phyloP scores from a whole-genome alignment of 176 grass and related monocot species.

The Phyllostachys edulis region DNA sequence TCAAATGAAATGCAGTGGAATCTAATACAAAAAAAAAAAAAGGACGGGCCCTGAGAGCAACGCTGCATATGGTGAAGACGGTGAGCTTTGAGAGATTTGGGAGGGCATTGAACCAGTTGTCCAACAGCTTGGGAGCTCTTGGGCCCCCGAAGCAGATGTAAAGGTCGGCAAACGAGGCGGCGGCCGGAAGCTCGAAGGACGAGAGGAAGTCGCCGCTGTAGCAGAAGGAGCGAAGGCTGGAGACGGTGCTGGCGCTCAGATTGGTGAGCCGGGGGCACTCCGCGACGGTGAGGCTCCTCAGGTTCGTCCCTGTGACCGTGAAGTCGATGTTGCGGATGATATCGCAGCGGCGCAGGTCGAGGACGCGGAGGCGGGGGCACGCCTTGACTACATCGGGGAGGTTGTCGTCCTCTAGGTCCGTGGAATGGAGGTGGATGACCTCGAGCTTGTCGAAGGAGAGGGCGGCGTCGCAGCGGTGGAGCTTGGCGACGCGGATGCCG shows the following conservation, averaged over 20 bases:
- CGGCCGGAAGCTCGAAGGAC: background rate
- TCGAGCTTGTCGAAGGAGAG: constrained; percentile 26
- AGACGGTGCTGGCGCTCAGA: background rate
- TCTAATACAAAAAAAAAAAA: no score
- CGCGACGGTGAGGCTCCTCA: constrained; percentile 48
- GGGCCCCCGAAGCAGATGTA: constrained; percentile 23
- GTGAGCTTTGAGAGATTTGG: no score
- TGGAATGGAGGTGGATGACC: constrained; percentile 9
- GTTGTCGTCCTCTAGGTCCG: background rate
- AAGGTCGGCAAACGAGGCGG: constrained; percentile 29
- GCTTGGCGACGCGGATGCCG: constrained; percentile 12
- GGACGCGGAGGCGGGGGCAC: constrained; percentile 45
- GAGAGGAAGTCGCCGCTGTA: background rate
- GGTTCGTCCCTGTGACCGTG: background rate
- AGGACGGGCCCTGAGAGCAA: no score
- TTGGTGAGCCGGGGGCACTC: constrained; percentile 26
- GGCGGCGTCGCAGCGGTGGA: background rate
- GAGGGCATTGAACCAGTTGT: background rate
- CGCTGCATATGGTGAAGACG: no score
- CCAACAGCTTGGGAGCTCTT: fast-evolving
- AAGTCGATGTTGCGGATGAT: constrained; percentile 34
- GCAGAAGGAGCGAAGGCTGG: constrained; percentile 27
- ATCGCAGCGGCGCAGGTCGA: constrained; percentile 33
- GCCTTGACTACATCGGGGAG: constrained; percentile 20
- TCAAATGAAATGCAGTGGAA: no score